Conservation (phyloP, 2,329 filamentous ascomycete species). For the Fusarium sororula region DNA sequence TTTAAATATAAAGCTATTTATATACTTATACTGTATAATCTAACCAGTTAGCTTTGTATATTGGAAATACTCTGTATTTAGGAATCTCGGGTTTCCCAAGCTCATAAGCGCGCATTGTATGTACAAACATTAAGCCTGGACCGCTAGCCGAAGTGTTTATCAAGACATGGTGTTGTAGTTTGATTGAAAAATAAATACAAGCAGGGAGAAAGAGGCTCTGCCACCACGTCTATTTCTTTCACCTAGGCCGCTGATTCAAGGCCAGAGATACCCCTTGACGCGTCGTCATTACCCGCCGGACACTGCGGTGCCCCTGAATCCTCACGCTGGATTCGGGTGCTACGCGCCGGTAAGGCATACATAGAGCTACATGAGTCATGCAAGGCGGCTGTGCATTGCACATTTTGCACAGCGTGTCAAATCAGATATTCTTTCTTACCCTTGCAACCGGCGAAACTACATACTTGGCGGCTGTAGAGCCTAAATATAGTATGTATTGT, state of each 20-base stretch:
- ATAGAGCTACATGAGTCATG: background rate
- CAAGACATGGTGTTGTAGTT: background rate
- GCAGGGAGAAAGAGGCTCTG: background rate
- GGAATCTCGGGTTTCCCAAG: background rate
- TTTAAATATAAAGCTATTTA: too few relatives aligned
- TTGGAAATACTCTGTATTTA: background rate
- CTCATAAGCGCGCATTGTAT: background rate
- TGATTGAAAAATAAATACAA: too few relatives aligned
- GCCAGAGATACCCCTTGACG: background rate
- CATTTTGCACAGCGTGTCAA: background rate
- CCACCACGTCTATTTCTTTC: background rate
- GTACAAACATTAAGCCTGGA: rapidly evolving
- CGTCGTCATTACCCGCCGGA: too few relatives aligned
- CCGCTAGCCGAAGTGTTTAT: background rate
- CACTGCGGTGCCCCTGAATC: background rate
- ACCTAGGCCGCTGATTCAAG: background rate
- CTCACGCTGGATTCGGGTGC: background rate
- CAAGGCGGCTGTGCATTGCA: too few relatives aligned
- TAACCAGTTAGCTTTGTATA: rapidly evolving
- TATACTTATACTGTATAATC: too few relatives aligned
- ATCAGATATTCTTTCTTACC: too few relatives aligned
- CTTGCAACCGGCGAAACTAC: rapidly evolving
- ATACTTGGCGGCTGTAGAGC: background rate
- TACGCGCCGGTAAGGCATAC: background rate
- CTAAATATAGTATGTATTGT: too few relatives aligned